Evolutionary conservation across 2,329 filamentous ascomycete species (phyloP).

Genomic region (Fusarium bactridioides): DNA sequence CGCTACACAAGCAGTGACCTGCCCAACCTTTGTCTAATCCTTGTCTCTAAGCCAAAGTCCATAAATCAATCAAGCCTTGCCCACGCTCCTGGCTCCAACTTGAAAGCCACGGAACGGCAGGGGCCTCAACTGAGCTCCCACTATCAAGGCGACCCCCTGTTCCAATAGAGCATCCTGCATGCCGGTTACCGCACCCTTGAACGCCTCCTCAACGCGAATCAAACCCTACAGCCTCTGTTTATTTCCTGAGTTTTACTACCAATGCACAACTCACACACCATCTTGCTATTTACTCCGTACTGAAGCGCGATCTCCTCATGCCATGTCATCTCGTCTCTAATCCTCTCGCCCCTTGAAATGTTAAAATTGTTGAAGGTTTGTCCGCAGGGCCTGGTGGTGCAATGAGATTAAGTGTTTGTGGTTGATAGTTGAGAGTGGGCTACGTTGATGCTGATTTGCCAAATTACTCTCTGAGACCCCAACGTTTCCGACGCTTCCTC

Average conservation of each 20-base stretch:
- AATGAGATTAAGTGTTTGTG: not conserved
- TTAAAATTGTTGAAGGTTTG: not conserved
- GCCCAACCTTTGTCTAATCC: slow-evolving; percentile 15
- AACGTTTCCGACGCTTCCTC: slow-evolving; percentile 40
- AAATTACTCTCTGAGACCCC: slow-evolving; percentile 29
- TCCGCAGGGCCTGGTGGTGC: not conserved
- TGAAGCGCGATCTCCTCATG: not conserved
- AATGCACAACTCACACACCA: slow-evolving; percentile 10
- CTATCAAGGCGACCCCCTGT: slow-evolving; percentile 9
- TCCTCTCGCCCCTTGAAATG: not conserved
- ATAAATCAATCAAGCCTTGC: not conserved
- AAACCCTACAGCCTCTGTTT: slow-evolving; percentile 28
- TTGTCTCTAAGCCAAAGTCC: slow-evolving; percentile 17
- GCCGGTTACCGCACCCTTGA: slow-evolving; percentile 6
- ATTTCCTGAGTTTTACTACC: not conserved
- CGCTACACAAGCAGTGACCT: slow-evolving; percentile 2
- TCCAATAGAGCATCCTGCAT: slow-evolving; percentile 10
- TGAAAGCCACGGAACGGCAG: slow-evolving; percentile 10
- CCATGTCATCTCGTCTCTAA: slow-evolving; percentile 2
- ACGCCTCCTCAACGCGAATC: slow-evolving; percentile 6
- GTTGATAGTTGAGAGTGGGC: not conserved
- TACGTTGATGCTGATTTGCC: slow-evolving; percentile 28
- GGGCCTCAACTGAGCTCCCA: slow-evolving; percentile 11
- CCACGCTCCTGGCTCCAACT: slow-evolving; percentile 30
- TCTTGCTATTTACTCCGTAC: not conserved